These are phyloP conservation scores for Wilcoxina mikolae DNA, from an alignment of 495 filamentous ascomycete species.

Conservation along the genomic window DNA sequence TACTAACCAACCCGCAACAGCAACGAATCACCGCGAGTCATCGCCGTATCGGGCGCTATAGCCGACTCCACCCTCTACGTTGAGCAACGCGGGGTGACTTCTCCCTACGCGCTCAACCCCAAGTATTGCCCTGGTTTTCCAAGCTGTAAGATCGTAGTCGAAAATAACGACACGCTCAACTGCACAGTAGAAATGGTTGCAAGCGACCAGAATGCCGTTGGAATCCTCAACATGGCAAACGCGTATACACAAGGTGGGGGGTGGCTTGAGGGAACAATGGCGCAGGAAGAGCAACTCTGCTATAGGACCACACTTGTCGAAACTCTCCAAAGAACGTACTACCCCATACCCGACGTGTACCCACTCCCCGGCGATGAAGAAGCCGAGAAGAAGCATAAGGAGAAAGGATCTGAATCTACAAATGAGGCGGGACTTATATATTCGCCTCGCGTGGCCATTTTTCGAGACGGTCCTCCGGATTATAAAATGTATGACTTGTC, in stretches of 20 bases:
- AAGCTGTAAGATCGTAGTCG: slow-evolving; percentile 23
- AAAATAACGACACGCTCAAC: slow-evolving; percentile 40
- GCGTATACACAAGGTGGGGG: slow-evolving; percentile 38
- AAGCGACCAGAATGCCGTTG: slow-evolving; percentile 30
- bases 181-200: slow-evolving; percentile 33
- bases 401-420: background rate
- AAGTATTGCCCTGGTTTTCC: background rate
- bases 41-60: background rate
- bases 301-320: slow-evolving; percentile 42
- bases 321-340: slow-evolving; percentile 37
- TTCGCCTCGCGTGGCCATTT: slow-evolving; percentile 41
- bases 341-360: slow-evolving; percentile 34
- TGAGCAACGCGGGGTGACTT: background rate
- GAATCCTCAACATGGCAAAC: slow-evolving; percentile 49
- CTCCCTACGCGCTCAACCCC: background rate
- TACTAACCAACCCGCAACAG: background rate
- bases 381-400: background rate
- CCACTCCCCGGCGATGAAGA: background rate
- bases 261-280: slow-evolving; percentile 39
- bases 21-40: background rate
- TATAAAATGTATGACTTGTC: slow-evolving; percentile 28
- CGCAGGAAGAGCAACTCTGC: slow-evolving; percentile 54
- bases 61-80: background rate
- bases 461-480: slow-evolving; percentile 32
- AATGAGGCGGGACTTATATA: slow-evolving; percentile 35